Conservation (phyloP, 495 filamentous ascomycete genomes). For the Geopyxis carbonaria region DNA sequence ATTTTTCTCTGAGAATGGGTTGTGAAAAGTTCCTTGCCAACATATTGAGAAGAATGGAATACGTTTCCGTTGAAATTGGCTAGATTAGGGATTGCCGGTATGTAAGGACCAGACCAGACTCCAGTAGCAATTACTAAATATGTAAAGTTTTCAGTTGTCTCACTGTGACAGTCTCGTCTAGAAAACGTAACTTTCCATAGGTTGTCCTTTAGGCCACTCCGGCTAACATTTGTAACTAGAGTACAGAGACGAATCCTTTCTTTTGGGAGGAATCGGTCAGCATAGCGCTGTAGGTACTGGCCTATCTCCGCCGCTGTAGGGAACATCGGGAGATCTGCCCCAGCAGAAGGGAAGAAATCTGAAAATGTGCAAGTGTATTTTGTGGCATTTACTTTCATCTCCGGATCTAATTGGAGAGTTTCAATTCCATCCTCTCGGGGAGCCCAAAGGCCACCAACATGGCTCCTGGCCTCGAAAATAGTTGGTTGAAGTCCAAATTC, state of each 20-base stretch:
- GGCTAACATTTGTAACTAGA: slow-evolving; percentile 37
- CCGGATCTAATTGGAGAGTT: slow-evolving; percentile 35
- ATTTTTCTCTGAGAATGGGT: slow-evolving; percentile 38
- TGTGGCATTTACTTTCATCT: slow-evolving; percentile 66
- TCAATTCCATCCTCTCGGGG: slow-evolving; percentile 30
- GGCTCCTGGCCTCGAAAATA: slow-evolving; percentile 47
- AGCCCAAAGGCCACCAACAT: slow-evolving; percentile 67
- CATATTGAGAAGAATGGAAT: slow-evolving; percentile 11
- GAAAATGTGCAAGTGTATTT: slow-evolving; percentile 64
- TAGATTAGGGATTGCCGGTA: slow-evolving; percentile 33
- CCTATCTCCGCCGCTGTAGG: slow-evolving; percentile 65
- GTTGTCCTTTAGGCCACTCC: slow-evolving; percentile 21
- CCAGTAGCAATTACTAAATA: slow-evolving; percentile 58
- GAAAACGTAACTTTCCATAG: slow-evolving; percentile 38
- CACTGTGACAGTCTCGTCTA: slow-evolving; percentile 13
- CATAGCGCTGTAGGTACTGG: slow-evolving; percentile 49
- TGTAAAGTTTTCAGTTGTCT: slow-evolving; percentile 40
- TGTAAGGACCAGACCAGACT: slow-evolving; percentile 49
- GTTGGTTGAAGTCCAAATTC: slow-evolving; percentile 48
- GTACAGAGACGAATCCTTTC: slow-evolving; percentile 30
- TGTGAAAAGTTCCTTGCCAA: slow-evolving; percentile 26
- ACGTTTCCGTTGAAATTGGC: slow-evolving; percentile 41
- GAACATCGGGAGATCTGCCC: slow-evolving; percentile 38
- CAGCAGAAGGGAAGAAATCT: slow-evolving; percentile 48
- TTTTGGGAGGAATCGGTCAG: slow-evolving; percentile 36